Evolutionary conservation across 2,329 filamentous ascomycete genomes (phyloP).

Genomic region (Conoideocrella luteorostrata): DNA sequence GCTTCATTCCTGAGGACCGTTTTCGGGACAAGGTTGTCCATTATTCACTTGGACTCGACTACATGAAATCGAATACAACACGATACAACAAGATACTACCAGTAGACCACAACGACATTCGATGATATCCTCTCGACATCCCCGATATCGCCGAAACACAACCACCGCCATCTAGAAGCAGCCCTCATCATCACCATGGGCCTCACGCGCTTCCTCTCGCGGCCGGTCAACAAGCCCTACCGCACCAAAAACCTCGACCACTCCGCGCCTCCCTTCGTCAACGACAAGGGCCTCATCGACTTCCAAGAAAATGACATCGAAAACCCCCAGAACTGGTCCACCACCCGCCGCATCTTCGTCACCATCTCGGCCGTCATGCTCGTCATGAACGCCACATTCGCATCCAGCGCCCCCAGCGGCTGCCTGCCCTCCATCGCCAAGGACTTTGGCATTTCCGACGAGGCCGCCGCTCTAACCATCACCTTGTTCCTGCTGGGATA

Average conservation of each 20-base stretch:
- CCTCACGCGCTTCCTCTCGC: slow-evolving; percentile 36
- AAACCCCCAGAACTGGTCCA: slow-evolving; percentile 43
- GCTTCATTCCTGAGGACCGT: too few species aligned
- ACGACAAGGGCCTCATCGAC: slow-evolving; percentile 43
- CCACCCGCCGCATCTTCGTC: slow-evolving; percentile 31
- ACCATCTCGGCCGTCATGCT: slow-evolving; percentile 37
- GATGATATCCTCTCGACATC: too few species aligned
- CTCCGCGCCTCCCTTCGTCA: slow-evolving; percentile 32
- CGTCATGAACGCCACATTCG: slow-evolving; percentile 50
- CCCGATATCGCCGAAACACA: too few species aligned
- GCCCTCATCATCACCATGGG: too few species aligned
- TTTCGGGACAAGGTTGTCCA: too few species aligned
- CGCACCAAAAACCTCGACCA: slow-evolving; percentile 26
- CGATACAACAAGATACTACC: too few species aligned
- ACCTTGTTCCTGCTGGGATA: slow-evolving; percentile 51
- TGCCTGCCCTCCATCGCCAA: slow-evolving; percentile 23
- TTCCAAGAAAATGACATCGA: slow-evolving; percentile 45
- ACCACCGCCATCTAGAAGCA: too few species aligned
- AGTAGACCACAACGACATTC: too few species aligned
- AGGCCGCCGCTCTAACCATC: slow-evolving; percentile 43
- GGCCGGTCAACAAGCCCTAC: slow-evolving; percentile 46
- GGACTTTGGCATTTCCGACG: slow-evolving; percentile 38
- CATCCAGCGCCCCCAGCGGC: slow-evolving; percentile 28
- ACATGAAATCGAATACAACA: too few species aligned
- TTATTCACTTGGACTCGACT: too few species aligned